Evolutionary conservation across 164 flowering plant genomes (phyloP), one percentile per base, ranked within the genome.

Genomic region (Tetrastigma voinierianum): DNA sequence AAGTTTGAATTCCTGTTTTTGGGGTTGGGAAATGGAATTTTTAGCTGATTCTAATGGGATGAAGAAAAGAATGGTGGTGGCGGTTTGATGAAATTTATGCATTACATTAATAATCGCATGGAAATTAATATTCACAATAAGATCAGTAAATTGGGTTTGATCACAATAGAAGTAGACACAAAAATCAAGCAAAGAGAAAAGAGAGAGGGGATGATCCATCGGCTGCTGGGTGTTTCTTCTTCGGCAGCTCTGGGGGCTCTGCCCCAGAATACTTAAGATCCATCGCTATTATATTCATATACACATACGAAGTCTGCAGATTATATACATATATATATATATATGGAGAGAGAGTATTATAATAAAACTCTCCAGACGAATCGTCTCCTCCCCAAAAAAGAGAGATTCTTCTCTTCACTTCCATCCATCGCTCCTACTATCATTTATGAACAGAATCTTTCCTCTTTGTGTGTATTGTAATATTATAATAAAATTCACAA

Each of bases 371-470:
- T 49, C 79, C 19, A 52, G 19, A 19, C 10, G 10, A n/a, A 21
- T 40, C 59, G 6, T 51, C 24, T 19, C 54, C 67, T 43, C 53
- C 71, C 54, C 66, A 66, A 64, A 58, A 70, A 64, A 19, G 69
- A 64, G 64, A 64, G 63, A 64, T 58, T 21, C 44, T 57, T 49
- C 64, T 49, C 64, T 57, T 70, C 62, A 46, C 55, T 72, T 83
- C 66, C 60, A 10, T 18, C 3, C 13, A 32, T 0, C 25, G 2
- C 10, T 25, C 4, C 16, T 18, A 7, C 5, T 44, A 16, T 10
- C 32, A n/a, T 32, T 62, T 62, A 1, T 56, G 40, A 57, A 68
- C 52, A 53, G 18, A 68, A 54, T 70, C 67, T 57, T 64, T 32
- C 40, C 40, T 32, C 40, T 32, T 32, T 0, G 83, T 81, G 19